Evolutionary conservation across 169 alveolate genomes (phyloP), one percentile per base, ranked within the genome.

Genomic region (Fabrea salina): DNA sequence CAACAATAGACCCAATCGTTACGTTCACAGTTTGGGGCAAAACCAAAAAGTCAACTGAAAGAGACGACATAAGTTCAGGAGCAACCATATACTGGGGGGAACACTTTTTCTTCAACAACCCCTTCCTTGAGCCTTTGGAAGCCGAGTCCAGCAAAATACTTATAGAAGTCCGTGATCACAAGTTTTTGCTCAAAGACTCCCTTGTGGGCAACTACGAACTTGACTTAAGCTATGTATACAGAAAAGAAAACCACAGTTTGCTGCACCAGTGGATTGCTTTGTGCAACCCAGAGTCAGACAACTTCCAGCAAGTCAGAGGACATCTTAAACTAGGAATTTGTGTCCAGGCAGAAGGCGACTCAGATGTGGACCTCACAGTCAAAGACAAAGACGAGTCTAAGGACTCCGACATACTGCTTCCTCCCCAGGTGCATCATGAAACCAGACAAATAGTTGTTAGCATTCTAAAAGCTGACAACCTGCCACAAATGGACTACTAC

Each of bases 401-500:
- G 3, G 74, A 56, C 3, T 61, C 47, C 6, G 50, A 50, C 16
- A 75, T 86, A 33, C 54, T 91, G 71, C 67, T 91, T 81, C 93
- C 93, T 37, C 87, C 93, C 0, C 82, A 84, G 40, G 80, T 91
- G 25, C 79, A 85, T 47, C 59, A 85, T 0, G 74, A 84, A 66
- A 82, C 72, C 66, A 74, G 75, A 30, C 83, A 84, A 72, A n/a
- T 87, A 25, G 79, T 59, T 39, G 78, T 91, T 43, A 76, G 84
- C 56, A 40, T 87, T 13, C 70, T 91, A 37, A 82, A 80, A 68
- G 95, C 89, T 0, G 89, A 91, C 68, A 87, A 84, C 64, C 70
- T 91, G 2, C 95, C 95, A 39, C 75, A 81, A 68, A 80, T 91
- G 89, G 95, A 91, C 44, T 79, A 33, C 16, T 79, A 79, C 44